Conservation (phyloP, 306 rosid species). For the Erythrophleum fordii region DNA sequence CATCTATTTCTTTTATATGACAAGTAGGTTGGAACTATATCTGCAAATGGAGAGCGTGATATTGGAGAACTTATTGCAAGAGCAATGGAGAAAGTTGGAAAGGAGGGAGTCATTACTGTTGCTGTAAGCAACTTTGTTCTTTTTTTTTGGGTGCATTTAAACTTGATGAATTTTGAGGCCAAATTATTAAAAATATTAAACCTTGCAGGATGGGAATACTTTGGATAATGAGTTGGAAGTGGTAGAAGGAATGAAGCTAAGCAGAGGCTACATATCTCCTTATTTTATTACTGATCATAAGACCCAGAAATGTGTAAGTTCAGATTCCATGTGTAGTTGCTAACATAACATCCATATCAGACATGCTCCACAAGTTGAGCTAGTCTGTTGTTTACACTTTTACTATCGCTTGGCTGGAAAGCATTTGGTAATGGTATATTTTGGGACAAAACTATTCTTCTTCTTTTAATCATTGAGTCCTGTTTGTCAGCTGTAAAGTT, state of each 20-base stretch:
- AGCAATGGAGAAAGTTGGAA: conserved; percentile 99
- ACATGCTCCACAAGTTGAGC: conserved; percentile 9
- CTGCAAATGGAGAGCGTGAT: conserved; percentile 92
- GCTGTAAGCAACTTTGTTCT: conserved; percentile 55
- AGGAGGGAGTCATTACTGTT: conserved; percentile 95
- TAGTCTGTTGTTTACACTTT: neutral
- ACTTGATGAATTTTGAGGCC: conserved; percentile 12
- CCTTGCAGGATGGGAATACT: conserved; percentile 87
- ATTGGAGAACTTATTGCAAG: conserved; percentile 92
- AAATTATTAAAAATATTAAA: conserved; percentile 32
- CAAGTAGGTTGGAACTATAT: conserved; percentile 87
- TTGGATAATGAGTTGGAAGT: conserved; percentile 95
- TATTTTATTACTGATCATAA: conserved; percentile 85
- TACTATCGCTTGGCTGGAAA: conserved; percentile 12
- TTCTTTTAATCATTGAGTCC: conserved; percentile 11
- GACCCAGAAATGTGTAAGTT: conserved; percentile 92
- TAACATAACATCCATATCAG: conserved; percentile 21
- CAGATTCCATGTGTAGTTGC: conserved; percentile 32
- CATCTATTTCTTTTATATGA: conserved; percentile 23
- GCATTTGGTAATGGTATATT: conserved; percentile 14
- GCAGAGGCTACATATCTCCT: conserved; percentile 89
- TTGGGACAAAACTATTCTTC: neutral
- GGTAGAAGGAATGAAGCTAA: conserved; percentile 96
- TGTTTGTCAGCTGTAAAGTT: neutral
- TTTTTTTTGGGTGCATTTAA: conserved; percentile 30